Conservation (phyloP, 2,329 filamentous ascomycete genomes). For the Calonectria pauciramosa region DNA sequence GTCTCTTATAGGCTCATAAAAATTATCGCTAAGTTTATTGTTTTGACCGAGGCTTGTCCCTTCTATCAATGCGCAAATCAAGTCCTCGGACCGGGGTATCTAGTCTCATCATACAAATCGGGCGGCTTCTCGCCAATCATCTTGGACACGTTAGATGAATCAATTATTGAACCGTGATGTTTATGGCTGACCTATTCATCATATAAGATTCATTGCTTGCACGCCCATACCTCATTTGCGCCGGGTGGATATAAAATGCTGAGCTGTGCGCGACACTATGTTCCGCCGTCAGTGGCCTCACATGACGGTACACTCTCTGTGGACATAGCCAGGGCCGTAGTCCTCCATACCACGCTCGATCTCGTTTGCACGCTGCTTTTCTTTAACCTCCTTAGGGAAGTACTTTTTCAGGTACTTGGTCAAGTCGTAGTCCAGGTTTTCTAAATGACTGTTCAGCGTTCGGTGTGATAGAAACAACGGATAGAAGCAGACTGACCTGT, state of each 20-base stretch:
- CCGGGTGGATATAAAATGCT: not conserved
- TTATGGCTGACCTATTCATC: slow-evolving; percentile 16
- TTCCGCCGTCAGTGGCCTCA: slow-evolving; percentile 45
- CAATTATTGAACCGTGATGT: not conserved
- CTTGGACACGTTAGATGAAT: slow-evolving; percentile 15
- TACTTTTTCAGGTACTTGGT: slow-evolving; percentile 80
- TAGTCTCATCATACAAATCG: not conserved
- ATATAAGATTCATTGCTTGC: not conserved
- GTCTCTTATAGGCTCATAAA: not conserved
- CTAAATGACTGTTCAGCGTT: slow-evolving; percentile 51
- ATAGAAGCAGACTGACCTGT: slow-evolving; percentile 61
- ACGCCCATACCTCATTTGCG: not conserved
- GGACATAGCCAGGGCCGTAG: slow-evolving; percentile 76
- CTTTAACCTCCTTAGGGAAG: slow-evolving; percentile 79
- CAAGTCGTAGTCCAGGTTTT: slow-evolving; percentile 78
- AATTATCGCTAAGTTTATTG: not conserved
- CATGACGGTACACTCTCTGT: slow-evolving; percentile 73
- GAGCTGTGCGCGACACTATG: too few species aligned
- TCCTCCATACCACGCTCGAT: slow-evolving; percentile 80
- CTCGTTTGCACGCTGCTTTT: slow-evolving; percentile 80
- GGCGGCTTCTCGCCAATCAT: not conserved
- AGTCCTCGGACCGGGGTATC: not conserved
- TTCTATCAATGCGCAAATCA: slow-evolving; percentile 1
- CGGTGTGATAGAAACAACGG: too few species aligned
- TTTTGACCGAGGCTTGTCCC: not conserved